Conservation (phyloP, 1,284 basidiomycete genomes). For the Cystobasidium sp. region DNA sequence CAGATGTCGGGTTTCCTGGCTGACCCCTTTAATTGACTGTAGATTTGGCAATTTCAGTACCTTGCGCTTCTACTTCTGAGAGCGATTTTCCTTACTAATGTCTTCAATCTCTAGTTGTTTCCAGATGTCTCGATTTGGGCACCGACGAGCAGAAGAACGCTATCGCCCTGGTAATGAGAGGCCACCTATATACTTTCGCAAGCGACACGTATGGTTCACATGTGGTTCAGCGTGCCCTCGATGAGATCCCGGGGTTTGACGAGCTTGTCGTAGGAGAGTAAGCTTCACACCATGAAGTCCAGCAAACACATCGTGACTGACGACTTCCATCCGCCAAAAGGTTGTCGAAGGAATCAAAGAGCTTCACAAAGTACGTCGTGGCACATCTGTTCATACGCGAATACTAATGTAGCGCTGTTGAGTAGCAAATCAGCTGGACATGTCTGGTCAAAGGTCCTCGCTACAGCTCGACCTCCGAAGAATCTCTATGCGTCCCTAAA, state of each 20-base stretch:
- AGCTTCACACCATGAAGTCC: not conserved
- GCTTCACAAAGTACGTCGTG: slow-evolving; percentile 17
- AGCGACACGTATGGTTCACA: slow-evolving; percentile 42
- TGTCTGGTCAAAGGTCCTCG: slow-evolving; percentile 41
- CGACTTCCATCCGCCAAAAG: not conserved
- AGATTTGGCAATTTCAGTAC: slow-evolving; percentile 44
- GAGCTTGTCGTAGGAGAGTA: slow-evolving; percentile 27
- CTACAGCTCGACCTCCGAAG: slow-evolving; percentile 9
- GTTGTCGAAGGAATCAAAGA: slow-evolving; percentile 21
- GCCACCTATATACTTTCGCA: slow-evolving; percentile 15
- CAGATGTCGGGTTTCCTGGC: not conserved
- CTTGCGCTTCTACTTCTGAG: not conserved
- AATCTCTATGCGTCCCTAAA: slow-evolving; percentile 29
- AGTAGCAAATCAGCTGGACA: slow-evolving; percentile 41
- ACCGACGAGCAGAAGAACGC: slow-evolving; percentile 14
- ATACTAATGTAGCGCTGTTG: not conserved
- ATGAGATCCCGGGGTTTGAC: slow-evolving; percentile 26
- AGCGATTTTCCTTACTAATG: not conserved
- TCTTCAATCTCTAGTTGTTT: slow-evolving; percentile 19
- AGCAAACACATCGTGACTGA: not conserved
- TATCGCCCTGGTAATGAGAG: slow-evolving; percentile 20
- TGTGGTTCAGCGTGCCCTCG: slow-evolving; percentile 40
- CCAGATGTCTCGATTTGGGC: slow-evolving; percentile 38
- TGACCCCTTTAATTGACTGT: not conserved
- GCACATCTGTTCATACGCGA: not conserved